A percentile compares a stretch with the other conserved stretches of the same genome.
Evolutionary conservation across 208 protist genomes (phyloP).

Genomic region (Trichomonas vaginalis): DNA sequence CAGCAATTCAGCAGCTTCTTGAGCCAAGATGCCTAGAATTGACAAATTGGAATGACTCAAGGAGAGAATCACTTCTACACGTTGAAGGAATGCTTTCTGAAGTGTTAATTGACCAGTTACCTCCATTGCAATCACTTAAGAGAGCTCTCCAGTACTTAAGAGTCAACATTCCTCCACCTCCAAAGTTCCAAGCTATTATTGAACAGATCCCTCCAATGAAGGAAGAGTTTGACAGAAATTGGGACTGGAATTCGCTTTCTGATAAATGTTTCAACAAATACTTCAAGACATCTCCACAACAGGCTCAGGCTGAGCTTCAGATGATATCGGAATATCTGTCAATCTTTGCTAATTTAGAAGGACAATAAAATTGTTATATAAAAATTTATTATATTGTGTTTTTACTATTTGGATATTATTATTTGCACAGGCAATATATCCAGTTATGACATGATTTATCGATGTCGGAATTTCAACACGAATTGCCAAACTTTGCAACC

Average conservation of each 20-base stretch:
- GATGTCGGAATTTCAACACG: no score
- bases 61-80: background rate
- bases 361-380: background rate
- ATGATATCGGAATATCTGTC: background rate
- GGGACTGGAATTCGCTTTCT: background rate
- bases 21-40: constrained; percentile 5
- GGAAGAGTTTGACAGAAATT: background rate
- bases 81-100: background rate
- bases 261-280: background rate
- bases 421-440: no score
- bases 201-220: background rate
- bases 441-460: no score
- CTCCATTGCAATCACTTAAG: background rate
- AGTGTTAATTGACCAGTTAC: constrained; percentile 1
- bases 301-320: background rate
- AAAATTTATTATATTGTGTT: no score
- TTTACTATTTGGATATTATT: no score
- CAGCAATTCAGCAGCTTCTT: background rate
- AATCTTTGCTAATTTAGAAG: background rate
- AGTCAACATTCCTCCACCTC: background rate
- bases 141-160: background rate
- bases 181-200: background rate
- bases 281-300: background rate
- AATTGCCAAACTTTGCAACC: no score
- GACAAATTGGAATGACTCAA: background rate